Evolutionary conservation across 169 alveolate species (phyloP).

Genomic region (Plasmodium billcollinsi): DNA sequence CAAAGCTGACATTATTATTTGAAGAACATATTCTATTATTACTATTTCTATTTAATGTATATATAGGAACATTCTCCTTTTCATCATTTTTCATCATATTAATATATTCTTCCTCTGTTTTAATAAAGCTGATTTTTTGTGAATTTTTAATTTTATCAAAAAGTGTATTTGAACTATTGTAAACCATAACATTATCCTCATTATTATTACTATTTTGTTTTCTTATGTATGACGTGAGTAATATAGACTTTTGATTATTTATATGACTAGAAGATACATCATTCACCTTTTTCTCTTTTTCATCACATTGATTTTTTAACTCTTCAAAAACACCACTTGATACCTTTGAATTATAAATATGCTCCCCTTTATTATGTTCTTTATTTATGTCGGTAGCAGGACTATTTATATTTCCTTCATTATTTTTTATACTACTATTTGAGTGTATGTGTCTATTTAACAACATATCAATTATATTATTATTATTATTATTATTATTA

Average conservation of each 20-base stretch:
- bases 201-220: background rate
- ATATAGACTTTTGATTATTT: background rate
- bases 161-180: no score
- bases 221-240: no score
- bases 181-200: no score
- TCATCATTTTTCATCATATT: constrained; percentile 8
- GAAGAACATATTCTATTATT: background rate
- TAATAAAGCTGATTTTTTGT: constrained; percentile 49
- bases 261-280: background rate
- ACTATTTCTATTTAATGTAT: background rate
- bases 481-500: background rate
- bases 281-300: background rate
- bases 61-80: background rate
- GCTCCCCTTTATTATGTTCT: background rate
- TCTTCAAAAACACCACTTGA: background rate
- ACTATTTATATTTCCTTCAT: background rate
- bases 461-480: no score
- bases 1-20: constrained; percentile 49
- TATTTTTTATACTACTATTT: background rate
- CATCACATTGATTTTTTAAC: background rate
- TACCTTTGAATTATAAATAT: background rate
- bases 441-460: no score
- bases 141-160: constrained; percentile 13
- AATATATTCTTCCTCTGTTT: constrained; percentile 44
- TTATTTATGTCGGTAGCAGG: background rate